A percentile compares a stretch with the other conserved stretches of the same genome.
These are phyloP conservation scores for Claviceps digitariae DNA, from an alignment of 2,329 filamentous ascomycete species.

Conservation along the genomic window DNA sequence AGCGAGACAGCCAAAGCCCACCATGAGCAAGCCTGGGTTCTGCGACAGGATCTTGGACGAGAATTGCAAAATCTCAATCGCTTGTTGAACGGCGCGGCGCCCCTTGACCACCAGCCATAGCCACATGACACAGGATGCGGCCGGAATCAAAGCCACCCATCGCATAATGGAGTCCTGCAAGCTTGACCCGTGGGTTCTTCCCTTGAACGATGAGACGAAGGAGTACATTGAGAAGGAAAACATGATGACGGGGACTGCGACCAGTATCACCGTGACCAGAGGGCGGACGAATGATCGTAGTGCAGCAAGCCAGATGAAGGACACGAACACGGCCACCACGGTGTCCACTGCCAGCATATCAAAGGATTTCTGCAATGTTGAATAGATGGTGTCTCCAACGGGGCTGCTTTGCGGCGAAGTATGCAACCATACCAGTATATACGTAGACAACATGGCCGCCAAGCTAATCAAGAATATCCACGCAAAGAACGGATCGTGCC, in stretches of 20 bases:
- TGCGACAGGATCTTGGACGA: slow-evolving; percentile 75
- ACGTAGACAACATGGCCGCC: slow-evolving; percentile 74
- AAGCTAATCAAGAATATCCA: slow-evolving; percentile 78
- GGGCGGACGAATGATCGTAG: slow-evolving; percentile 76
- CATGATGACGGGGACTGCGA: slow-evolving; percentile 75
- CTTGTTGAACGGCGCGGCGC: slow-evolving; percentile 66
- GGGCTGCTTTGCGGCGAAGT: slow-evolving; percentile 60
- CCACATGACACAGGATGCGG: slow-evolving; percentile 62
- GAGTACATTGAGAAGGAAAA: slow-evolving; percentile 86
- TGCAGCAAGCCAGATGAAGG: slow-evolving; percentile 78
- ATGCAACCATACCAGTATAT: slow-evolving; percentile 80
- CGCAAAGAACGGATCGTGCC: slow-evolving; percentile 83
- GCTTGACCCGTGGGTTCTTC: slow-evolving; percentile 56
- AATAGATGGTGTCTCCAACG: slow-evolving; percentile 89
- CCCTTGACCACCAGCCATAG: slow-evolving; percentile 70
- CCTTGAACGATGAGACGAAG: slow-evolving; percentile 78
- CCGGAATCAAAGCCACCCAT: slow-evolving; percentile 68
- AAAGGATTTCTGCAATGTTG: slow-evolving; percentile 72
- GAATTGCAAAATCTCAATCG: slow-evolving; percentile 84
- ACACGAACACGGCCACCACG: slow-evolving; percentile 75
- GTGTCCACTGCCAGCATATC: slow-evolving; percentile 86
- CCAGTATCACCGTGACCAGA: slow-evolving; percentile 66
- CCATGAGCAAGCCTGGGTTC: slow-evolving; percentile 66
- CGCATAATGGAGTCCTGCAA: slow-evolving; percentile 85
- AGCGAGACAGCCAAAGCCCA: slow-evolving; percentile 68